phyloP scores from a whole-genome alignment of 305 asterid species.

The Fraxinus velutina region DNA sequence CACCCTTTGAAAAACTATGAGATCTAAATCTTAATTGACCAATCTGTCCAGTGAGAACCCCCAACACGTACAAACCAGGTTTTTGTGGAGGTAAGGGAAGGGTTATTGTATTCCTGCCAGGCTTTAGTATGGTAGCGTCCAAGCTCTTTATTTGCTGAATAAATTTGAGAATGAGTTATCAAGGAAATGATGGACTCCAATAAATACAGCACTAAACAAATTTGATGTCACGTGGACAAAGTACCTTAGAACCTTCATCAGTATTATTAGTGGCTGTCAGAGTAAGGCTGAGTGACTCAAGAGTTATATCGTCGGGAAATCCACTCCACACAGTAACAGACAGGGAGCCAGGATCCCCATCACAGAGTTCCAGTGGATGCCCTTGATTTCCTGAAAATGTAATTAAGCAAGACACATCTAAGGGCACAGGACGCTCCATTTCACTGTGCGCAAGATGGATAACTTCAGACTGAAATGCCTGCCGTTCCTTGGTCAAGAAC shows the following conservation, averaged over 20 bases:
- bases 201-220: constrained; percentile 27
- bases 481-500: constrained; percentile 82
- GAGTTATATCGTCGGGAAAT: constrained; percentile 93
- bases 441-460: constrained; percentile 92
- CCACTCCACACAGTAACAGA: constrained; percentile 93
- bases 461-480: constrained; percentile 93
- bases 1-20: constrained; percentile 92
- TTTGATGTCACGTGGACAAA: constrained; percentile 24
- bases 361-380: constrained; percentile 83
- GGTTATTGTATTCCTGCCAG: constrained; percentile 74
- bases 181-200: constrained; percentile 19
- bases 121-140: constrained; percentile 69
- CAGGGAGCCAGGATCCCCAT: constrained; percentile 93
- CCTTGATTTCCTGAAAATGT: constrained; percentile 94
- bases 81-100: constrained; percentile 83
- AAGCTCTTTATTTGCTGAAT: constrained; percentile 80
- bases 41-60: constrained; percentile 95
- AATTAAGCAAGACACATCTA: constrained; percentile 88
- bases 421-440: constrained; percentile 95
- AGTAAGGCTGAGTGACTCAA: constrained; percentile 87
- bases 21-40: constrained; percentile 97
- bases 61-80: constrained; percentile 94
- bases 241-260: constrained; percentile 98
- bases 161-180: constrained; percentile 24
- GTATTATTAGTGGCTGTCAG: constrained; percentile 76